A percentile compares a stretch with the other conserved stretches of the same genome.
Conservation (phyloP, 257 asterid genomes). For the Nicotiana tomentosiformis region DNA sequence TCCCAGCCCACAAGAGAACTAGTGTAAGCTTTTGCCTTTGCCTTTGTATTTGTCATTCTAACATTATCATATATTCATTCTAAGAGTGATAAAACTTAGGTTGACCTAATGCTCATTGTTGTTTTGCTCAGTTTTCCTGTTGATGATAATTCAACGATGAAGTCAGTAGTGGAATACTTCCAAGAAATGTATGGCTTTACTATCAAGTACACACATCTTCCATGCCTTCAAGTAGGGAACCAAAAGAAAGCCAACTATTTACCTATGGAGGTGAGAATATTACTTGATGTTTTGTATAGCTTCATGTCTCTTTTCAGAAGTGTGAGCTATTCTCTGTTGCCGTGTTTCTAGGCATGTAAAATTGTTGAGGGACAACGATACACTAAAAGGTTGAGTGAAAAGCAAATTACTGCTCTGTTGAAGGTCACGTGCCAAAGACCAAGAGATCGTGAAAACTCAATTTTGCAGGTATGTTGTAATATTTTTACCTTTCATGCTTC, state of each 20-base stretch:
- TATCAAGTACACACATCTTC: conserved; percentile 87
- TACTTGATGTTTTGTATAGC: neutral
- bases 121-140: conserved; percentile 73
- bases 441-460: conserved; percentile 87
- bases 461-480: conserved; percentile 56
- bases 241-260: conserved; percentile 98
- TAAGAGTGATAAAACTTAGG: neutral
- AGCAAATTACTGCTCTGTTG: conserved; percentile 86
- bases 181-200: conserved; percentile 94
- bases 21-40: conserved; percentile 47
- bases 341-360: conserved; percentile 71
- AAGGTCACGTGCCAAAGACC: conserved; percentile 98
- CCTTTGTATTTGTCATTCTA: neutral
- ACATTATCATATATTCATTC: neutral
- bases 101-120: neutral
- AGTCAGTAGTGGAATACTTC: conserved; percentile 90
- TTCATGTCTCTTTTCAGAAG: neutral
- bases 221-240: conserved; percentile 99
- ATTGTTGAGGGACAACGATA: conserved; percentile 97
- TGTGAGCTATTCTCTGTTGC: neutral
- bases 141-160: conserved; percentile 82
- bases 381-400: conserved; percentile 94
- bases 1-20: conserved; percentile 92
- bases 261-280: conserved; percentile 84
- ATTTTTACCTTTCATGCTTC: neutral